phyloP scores from a whole-genome alignment of 2,329 filamentous ascomycete genomes.

The Fusarium sp. region DNA sequence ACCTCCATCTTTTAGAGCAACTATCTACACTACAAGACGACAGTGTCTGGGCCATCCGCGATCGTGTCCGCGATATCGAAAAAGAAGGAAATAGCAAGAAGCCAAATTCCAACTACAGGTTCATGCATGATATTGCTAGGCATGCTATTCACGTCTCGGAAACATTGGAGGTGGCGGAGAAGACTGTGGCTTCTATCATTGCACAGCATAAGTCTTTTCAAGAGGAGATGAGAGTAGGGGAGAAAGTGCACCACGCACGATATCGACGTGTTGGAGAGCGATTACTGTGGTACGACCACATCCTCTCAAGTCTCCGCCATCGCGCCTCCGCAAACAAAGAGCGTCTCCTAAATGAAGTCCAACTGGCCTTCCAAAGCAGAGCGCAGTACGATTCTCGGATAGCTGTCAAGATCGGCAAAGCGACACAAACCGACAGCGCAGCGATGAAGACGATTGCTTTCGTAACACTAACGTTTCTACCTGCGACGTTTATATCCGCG shows the following conservation, averaged over 20 bases:
- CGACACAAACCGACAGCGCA: conserved; percentile 59
- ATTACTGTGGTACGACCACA: conserved; percentile 51
- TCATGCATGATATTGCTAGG: conserved; percentile 56
- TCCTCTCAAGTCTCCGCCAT: conserved; percentile 51
- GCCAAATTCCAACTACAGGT: conserved; percentile 51
- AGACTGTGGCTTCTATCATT: conserved; percentile 50
- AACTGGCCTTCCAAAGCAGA: conserved; percentile 62
- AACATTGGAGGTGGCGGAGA: conserved; percentile 53
- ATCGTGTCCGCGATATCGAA: conserved; percentile 52
- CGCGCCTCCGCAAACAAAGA: conserved; percentile 56
- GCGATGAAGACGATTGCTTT: conserved; percentile 65
- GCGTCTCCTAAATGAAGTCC: conserved; percentile 66
- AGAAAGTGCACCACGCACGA: not conserved
- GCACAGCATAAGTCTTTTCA: conserved; percentile 47
- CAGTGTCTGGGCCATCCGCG: conserved; percentile 56
- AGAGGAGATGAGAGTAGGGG: not conserved
- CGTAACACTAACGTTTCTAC: conserved; percentile 62
- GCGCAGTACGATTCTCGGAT: conserved; percentile 56
- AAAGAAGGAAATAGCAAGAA: conserved; percentile 35
- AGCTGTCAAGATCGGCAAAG: conserved; percentile 55
- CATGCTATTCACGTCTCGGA: conserved; percentile 60
- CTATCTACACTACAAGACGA: conserved; percentile 9
- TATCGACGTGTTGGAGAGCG: conserved; percentile 46
- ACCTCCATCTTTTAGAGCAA: conserved; percentile 5
- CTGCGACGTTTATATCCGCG: conserved; percentile 62